Percentiles rank a stretch among this genome's conserved stretches.
Evolutionary conservation across 2,329 filamentous ascomycete species (phyloP).

Genomic region (Elsinoe ampelina): DNA sequence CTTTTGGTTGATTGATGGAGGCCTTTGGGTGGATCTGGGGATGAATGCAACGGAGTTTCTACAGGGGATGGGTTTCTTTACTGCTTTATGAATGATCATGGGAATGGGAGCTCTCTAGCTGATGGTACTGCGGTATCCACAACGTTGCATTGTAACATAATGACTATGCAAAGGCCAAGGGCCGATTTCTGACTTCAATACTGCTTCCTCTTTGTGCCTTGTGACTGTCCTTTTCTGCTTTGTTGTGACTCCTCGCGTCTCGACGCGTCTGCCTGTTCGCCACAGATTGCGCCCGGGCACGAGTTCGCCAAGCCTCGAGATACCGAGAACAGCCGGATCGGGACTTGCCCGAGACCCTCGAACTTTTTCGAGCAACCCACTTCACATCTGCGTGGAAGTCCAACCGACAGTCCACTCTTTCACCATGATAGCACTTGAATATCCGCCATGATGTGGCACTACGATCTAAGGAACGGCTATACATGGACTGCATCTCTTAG

Average conservation of each 20-base stretch:
- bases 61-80: slow-evolving; percentile 17
- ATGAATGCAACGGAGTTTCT: slow-evolving; percentile 15
- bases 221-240: background rate
- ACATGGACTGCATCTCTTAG: no score
- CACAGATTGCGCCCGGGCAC: slow-evolving; percentile 1
- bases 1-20: slow-evolving; percentile 1
- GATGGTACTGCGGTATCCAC: slow-evolving; percentile 16
- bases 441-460: background rate
- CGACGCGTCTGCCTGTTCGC: background rate
- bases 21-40: slow-evolving; percentile 10
- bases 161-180: slow-evolving; percentile 24
- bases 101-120: slow-evolving; percentile 17
- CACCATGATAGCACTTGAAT: background rate
- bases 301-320: background rate
- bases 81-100: slow-evolving; percentile 15
- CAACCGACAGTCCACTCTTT: background rate
- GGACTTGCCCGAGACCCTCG: background rate
- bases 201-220: background rate
- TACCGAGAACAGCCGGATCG: background rate
- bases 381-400: background rate
- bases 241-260: background rate
- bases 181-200: slow-evolving; percentile 9
- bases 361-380: slow-evolving; percentile 1
- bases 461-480: no score
- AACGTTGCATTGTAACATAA: slow-evolving; percentile 31